Evolutionary conservation across 345 rosid species (phyloP).

Genomic region (Murraya paniculata): DNA sequence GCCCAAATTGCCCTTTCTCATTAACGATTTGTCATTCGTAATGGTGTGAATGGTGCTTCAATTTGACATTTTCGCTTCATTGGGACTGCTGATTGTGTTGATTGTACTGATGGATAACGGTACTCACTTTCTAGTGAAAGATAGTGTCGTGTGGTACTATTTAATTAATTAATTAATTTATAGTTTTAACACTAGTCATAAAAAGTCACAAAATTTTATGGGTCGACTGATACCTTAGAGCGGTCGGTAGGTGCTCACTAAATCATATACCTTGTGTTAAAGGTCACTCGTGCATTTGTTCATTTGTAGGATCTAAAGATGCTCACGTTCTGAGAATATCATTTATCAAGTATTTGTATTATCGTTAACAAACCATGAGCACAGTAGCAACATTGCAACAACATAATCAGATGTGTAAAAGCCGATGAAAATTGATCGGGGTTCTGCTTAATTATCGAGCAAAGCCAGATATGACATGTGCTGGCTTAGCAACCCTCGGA

Average conservation of each 20-base stretch:
- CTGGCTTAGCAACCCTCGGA: not conserved
- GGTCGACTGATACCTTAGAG: too few species aligned
- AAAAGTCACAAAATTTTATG: too few species aligned
- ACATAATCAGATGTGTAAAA: not conserved
- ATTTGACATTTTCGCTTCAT: not conserved
- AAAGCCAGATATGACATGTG: not conserved
- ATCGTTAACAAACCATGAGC: not conserved
- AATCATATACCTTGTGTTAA: too few species aligned
- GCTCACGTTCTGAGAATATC: not conserved
- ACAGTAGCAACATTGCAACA: not conserved
- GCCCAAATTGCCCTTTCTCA: not conserved
- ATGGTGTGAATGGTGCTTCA: not conserved
- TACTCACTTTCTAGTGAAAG: too few species aligned
- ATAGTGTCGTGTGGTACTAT: too few species aligned
- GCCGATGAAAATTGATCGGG: not conserved
- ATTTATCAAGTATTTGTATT: not conserved
- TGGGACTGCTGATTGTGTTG: not conserved
- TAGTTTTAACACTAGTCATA: too few species aligned
- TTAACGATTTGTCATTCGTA: not conserved
- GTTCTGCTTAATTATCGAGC: not conserved
- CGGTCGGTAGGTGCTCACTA: too few species aligned
- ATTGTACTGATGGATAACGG: too few species aligned
- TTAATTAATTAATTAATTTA: too few species aligned
- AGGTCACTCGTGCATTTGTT: not conserved
- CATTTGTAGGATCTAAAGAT: not conserved